These are phyloP conservation scores for Ilyonectria robusta DNA, from an alignment of 2,329 filamentous ascomycete genomes.

Conservation along the genomic window DNA sequence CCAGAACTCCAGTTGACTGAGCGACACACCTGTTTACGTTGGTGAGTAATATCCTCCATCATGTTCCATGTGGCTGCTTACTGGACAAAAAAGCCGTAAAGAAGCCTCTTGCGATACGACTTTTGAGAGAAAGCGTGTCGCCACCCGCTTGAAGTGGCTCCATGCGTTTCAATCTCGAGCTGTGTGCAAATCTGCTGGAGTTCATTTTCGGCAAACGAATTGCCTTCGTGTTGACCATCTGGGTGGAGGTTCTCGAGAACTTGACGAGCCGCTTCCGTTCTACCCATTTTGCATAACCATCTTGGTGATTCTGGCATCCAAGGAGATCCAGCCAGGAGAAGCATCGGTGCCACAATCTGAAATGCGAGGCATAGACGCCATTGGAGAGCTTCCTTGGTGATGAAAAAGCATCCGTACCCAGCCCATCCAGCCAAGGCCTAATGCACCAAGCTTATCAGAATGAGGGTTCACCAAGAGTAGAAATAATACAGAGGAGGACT, in stretches of 20 bases:
- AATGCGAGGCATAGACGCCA: conserved; percentile 4
- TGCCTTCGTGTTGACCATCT: not conserved
- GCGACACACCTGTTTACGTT: not conserved
- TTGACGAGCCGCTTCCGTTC: not conserved
- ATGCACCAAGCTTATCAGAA: not conserved
- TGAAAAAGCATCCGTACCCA: conserved; percentile 15
- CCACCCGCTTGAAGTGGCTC: not conserved
- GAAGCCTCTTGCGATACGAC: conserved; percentile 4
- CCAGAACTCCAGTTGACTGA: conserved; percentile 15
- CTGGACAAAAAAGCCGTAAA: conserved; percentile 10
- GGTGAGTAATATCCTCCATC: not conserved
- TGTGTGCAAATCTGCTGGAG: not conserved
- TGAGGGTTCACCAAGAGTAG: not conserved
- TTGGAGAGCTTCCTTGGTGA: not conserved
- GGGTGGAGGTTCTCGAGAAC: not conserved
- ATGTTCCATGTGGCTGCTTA: conserved; percentile 13
- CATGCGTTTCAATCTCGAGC: conserved; percentile 3
- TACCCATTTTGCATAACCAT: conserved; percentile 12
- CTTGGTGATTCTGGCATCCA: conserved; percentile 9
- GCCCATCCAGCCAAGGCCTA: conserved; percentile 14
- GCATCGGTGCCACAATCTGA: not conserved
- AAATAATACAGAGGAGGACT: not conserved
- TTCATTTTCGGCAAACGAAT: conserved; percentile 12
- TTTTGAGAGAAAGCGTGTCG: not conserved
- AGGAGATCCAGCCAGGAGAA: not conserved